Evolutionary conservation across 208 protist genomes (phyloP).

Genomic region (Trypanosoma theileri): DNA sequence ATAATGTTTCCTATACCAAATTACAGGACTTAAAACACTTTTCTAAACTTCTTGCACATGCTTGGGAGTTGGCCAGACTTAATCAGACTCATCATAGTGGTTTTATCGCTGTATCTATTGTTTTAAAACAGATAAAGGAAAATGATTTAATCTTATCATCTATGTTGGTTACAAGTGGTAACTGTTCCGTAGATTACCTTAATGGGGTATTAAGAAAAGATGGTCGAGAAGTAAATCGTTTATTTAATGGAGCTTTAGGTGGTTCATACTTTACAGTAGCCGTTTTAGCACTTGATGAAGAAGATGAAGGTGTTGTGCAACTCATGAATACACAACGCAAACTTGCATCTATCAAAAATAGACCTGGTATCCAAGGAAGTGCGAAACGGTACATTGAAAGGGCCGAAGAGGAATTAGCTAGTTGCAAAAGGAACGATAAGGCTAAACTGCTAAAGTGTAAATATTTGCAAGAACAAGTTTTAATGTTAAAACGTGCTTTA

Average conservation of each 20-base stretch:
- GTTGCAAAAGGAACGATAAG: background rate
- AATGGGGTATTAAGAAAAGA: constrained; percentile 38
- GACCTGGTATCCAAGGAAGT: constrained; percentile 45
- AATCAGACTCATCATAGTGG: constrained; percentile 24
- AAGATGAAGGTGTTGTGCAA: constrained; percentile 38
- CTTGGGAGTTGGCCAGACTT: constrained; percentile 11
- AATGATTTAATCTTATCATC: constrained; percentile 65
- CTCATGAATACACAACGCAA: constrained; percentile 57
- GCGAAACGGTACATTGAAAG: constrained; percentile 44
- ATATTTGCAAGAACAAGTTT: constrained; percentile 7
- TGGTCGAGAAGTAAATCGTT: constrained; percentile 32
- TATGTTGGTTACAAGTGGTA: constrained; percentile 50
- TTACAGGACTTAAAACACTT: constrained; percentile 24
- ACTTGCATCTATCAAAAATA: constrained; percentile 44
- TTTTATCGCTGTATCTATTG: constrained; percentile 49
- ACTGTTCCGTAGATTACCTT: constrained; percentile 30
- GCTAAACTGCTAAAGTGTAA: background rate
- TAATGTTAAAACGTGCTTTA: constrained; percentile 7
- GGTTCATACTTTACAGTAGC: constrained; percentile 54
- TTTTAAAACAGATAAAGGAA: constrained; percentile 53
- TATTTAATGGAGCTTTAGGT: constrained; percentile 57
- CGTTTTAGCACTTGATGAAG: constrained; percentile 34
- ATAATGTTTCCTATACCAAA: constrained; percentile 43
- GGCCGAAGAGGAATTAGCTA: constrained; percentile 39
- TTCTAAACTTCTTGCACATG: constrained; percentile 20